These are phyloP conservation scores for Clarireedia monteithiana DNA, from an alignment of 2,329 filamentous ascomycete species.

Conservation along the genomic window DNA sequence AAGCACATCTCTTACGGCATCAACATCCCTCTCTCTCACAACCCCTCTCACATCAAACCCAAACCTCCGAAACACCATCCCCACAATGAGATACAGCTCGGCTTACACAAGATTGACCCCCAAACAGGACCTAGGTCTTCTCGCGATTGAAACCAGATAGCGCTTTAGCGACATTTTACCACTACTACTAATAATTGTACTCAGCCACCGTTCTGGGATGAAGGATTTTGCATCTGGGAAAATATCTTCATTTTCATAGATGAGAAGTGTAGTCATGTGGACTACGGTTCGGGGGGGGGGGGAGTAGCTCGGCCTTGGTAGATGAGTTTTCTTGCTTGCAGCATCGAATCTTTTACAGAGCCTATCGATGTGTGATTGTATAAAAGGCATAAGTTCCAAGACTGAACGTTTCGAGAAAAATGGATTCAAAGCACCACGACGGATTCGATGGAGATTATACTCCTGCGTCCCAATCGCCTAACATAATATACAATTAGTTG, in stretches of 20 bases:
- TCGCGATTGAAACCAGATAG: conserved; percentile 22
- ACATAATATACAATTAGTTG: not conserved
- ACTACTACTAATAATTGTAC: not conserved
- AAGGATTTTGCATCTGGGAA: conserved; percentile 21
- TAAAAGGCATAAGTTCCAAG: not conserved
- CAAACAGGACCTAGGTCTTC: conserved; percentile 23
- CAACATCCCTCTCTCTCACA: not conserved
- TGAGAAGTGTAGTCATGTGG: conserved; percentile 31
- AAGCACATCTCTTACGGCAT: not conserved
- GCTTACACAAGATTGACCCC: conserved; percentile 26
- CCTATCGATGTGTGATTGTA: conserved; percentile 1
- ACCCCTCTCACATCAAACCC: not conserved
- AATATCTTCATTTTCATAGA: conserved; percentile 28
- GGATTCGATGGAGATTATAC: conserved; percentile 13
- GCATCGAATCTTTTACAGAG: not conserved
- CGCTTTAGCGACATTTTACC: conserved; percentile 17
- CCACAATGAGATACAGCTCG: conserved; percentile 26
- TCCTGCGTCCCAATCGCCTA: conserved; percentile 7
- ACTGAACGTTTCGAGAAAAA: conserved; percentile 15
- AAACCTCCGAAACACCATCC: conserved; percentile 7
- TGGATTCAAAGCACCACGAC: conserved; percentile 11
- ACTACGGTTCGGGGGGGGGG: conserved; percentile 29
- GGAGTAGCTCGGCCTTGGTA: conserved; percentile 1
- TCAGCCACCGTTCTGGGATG: conserved; percentile 34
- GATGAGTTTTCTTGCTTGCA: not conserved